Percentiles rank a stretch among this genome's conserved stretches.
phyloP scores from a whole-genome alignment of 352 stramenopile genomes.

The Globisporangium barbulae region DNA sequence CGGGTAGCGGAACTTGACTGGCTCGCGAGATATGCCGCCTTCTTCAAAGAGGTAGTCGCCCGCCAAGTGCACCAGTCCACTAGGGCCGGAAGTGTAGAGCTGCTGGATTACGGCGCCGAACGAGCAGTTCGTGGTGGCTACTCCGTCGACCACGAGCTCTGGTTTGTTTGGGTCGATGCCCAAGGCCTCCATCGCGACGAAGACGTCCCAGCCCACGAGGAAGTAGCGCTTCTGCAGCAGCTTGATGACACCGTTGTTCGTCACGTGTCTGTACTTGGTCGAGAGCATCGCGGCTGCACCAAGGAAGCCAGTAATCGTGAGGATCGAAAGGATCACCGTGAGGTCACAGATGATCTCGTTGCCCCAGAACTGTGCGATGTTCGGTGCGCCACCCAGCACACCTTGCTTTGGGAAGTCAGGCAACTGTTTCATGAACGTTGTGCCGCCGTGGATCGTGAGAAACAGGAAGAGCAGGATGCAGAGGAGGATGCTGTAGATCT shows the following conservation, averaged over 20 bases:
- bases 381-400: slow-evolving; percentile 36
- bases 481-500: slow-evolving; percentile 54
- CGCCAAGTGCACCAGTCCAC: slow-evolving; percentile 21
- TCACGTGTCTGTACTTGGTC: slow-evolving; percentile 36
- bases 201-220: slow-evolving; percentile 24
- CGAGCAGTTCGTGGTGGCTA: slow-evolving; percentile 19
- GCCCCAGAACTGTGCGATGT: slow-evolving; percentile 39
- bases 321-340: slow-evolving; percentile 30
- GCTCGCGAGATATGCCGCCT: slow-evolving; percentile 21
- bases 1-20: slow-evolving; percentile 25
- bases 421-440: background rate
- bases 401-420: slow-evolving; percentile 19
- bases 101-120: slow-evolving; percentile 27
- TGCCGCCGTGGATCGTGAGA: slow-evolving; percentile 27
- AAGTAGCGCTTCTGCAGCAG: slow-evolving; percentile 35
- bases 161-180: slow-evolving; percentile 25
- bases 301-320: slow-evolving; percentile 26
- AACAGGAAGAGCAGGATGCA: slow-evolving; percentile 41
- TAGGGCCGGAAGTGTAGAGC: slow-evolving; percentile 30
- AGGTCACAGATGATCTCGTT: slow-evolving; percentile 65
- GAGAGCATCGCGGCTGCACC: slow-evolving; percentile 24
- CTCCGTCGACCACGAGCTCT: slow-evolving; percentile 11
- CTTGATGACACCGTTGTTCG: slow-evolving; percentile 41
- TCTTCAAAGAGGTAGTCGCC: slow-evolving; percentile 36
- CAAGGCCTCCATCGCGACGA: slow-evolving; percentile 19